Base-by-base conservation (phyloP, 331 rosid species). In the Prunus yedoensis region DNA sequence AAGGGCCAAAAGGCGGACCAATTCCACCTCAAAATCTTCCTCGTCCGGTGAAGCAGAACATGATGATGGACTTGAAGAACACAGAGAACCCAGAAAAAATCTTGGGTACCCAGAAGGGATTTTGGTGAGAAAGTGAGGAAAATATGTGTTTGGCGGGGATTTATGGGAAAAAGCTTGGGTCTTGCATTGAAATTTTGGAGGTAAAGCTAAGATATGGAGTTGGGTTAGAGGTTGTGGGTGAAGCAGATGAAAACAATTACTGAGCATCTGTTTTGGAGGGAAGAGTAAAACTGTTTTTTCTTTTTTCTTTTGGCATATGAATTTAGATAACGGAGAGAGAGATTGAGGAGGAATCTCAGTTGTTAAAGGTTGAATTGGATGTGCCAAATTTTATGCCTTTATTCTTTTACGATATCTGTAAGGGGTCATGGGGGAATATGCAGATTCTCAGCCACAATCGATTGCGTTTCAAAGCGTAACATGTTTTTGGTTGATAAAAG, bases 211-310 rank as follows among this genome's bases (percentile, higher is more conserved):
- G 45, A 30, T 50, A 71, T 64, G 53, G 74, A 79, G 25, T 4
- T 47, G 84, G 68, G 81, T 60, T 64, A 73, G 79, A 70, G 83
- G 82, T 65, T 73, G 89, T n/a, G 13, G 70, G 63, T 67, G 79
- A 72, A 79, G 74, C 74, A 74, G 76, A 59, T 67, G 80, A 67
- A 74, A 80, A 71, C 62, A 25, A 56, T 59, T 58, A 30, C 21
- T 57, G 27, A 86, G 82, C 98, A 90, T 86, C 78, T 74, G 87
- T 63, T 83, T 84, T 88, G 88, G 93, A 85, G 91, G 93, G 92
- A 87, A 88, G 54, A 65, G 75, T 17, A 52, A 12, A 7, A 30
- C n/a, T 61, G 16, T 15, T 58, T 9, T 58, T 58, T 25, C 35
- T 10, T 27, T 61, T 60, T 15, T 10, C 6, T 17, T 28, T 61